Evolutionary conservation across 306 rosid species (phyloP), one percentile per base, ranked within the genome.

Genomic region (Trichosanthes cucumerina): DNA sequence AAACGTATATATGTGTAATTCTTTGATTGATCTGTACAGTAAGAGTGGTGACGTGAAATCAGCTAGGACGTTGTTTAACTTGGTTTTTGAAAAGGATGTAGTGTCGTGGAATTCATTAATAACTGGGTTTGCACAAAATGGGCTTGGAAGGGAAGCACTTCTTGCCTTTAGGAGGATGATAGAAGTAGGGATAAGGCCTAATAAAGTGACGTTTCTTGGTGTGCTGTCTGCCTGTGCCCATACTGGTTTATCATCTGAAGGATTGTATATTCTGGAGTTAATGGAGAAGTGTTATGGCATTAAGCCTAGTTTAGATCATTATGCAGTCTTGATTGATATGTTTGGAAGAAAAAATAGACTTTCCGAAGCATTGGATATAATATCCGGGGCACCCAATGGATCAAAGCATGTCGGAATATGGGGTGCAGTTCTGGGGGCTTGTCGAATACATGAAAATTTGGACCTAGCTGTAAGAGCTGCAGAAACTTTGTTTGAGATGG

Each of bases 361-460:
- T 47, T 31, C 83, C 21, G 88, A 86, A 81, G 88, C 88, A 6
- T 21, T 85, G 82, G 83, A 85, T 79, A 82, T 85, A 63, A 82
- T 88, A 62, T 79, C 83, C 81, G 84, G 82, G 47, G 86, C 81
- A 33, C 83, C 86, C 24, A 31, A 44, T 79, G 83, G 81, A 72
- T 81, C 77, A 38, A 78, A 85, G 73, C 88, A 88, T 71, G 57
- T 82, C 6, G 89, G 85, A 13, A 80, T 85, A 47, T 90, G 90
- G 95, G 95, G 95, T 34, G 92, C 95, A 34, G 43, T 90, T 9
- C 79, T 90, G 82, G 88, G 89, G 43, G 86, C 88, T 78, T 87
- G 90, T 85, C 68, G 88, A 41, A 85, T 88, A 64, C 92, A 88
- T 8, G 85, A 78, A 56, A 87, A 88, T 75, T 81, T 85, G 85